phyloP scores from a whole-genome alignment of 2,329 filamentous ascomycete genomes.

The Dactylellina haptotyla region DNA sequence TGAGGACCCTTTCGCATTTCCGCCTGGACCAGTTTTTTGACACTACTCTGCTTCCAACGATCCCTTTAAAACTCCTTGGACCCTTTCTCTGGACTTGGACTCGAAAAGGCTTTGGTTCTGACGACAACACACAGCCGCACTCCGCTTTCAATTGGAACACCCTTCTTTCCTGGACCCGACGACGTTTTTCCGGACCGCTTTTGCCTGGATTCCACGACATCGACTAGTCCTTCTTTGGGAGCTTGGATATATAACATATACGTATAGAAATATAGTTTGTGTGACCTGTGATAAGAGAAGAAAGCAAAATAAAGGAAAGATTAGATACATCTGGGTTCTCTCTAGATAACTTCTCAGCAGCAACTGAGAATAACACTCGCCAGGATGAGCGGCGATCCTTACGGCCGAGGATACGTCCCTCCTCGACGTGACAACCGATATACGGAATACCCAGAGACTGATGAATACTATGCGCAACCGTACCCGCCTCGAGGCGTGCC shows the following conservation, averaged over 20 bases:
- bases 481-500: conserved; percentile 4
- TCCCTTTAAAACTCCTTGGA: background rate
- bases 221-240: conserved; percentile 15
- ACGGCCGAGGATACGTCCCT: conserved; percentile 8
- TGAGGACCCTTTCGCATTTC: conserved; percentile 31
- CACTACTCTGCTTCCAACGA: conserved; percentile 4
- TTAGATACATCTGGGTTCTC: background rate
- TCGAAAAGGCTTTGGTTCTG: conserved; percentile 25
- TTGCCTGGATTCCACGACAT: conserved; percentile 17
- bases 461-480: conserved; percentile 13
- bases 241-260: conserved; percentile 36
- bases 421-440: conserved; percentile 9
- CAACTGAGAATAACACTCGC: conserved; percentile 12
- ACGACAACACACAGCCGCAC: conserved; percentile 49
- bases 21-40: conserved; percentile 24
- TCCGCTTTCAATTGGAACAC: conserved; percentile 41
- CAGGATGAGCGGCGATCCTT: conserved; percentile 49
- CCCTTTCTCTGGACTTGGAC: conserved; percentile 35
- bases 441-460: conserved; percentile 16
- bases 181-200: conserved; percentile 24
- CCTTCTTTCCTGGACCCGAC: conserved; percentile 15
- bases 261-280: conserved; percentile 29
- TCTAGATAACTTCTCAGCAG: conserved; percentile 11
- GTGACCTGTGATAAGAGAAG: conserved; percentile 16
- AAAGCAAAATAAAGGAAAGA: background rate